phyloP scores from a whole-genome alignment of 768 basidiomycete species.

The Mycena maculata region DNA sequence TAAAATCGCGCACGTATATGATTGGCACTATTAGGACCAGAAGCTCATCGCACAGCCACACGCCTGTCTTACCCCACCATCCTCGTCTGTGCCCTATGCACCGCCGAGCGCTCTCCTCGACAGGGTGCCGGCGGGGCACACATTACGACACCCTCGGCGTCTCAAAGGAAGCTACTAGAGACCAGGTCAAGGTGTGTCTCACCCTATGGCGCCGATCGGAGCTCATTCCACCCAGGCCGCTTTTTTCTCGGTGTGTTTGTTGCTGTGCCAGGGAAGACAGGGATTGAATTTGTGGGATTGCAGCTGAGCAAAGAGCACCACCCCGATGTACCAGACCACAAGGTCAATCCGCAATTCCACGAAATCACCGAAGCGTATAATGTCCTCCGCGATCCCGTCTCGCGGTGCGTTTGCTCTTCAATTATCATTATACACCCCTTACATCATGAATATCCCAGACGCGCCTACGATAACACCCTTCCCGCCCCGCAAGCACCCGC shows the following conservation, averaged over 20 bases:
- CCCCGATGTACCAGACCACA: conserved; percentile 30
- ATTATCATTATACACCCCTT: neutral
- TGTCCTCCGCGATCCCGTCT: conserved; percentile 30
- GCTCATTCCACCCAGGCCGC: conserved; percentile 23
- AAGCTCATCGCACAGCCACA: neutral
- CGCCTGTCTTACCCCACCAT: neutral
- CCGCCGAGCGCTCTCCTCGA: conserved; percentile 30
- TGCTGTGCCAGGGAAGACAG: neutral
- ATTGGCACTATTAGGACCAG: neutral
- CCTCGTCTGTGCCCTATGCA: conserved; percentile 12
- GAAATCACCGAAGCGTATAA: conserved; percentile 33
- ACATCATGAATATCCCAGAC: neutral
- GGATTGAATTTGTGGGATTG: neutral
- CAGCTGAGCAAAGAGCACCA: conserved; percentile 33
- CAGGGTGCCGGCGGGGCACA: conserved; percentile 26
- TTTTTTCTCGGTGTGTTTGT: conserved; percentile 25
- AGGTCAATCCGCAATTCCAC: conserved; percentile 28
- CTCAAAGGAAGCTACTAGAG: neutral
- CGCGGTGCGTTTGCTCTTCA: conserved; percentile 8
- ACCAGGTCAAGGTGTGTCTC: conserved; percentile 27
- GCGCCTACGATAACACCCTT: conserved; percentile 34
- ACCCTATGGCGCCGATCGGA: neutral
- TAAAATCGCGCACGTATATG: no score
- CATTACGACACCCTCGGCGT: conserved; percentile 31
- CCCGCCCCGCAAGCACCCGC: conserved; percentile 4